Base-by-base conservation (phyloP, 1,284 basidiomycete genomes). In the Cryptococcus hybrid region DNA sequence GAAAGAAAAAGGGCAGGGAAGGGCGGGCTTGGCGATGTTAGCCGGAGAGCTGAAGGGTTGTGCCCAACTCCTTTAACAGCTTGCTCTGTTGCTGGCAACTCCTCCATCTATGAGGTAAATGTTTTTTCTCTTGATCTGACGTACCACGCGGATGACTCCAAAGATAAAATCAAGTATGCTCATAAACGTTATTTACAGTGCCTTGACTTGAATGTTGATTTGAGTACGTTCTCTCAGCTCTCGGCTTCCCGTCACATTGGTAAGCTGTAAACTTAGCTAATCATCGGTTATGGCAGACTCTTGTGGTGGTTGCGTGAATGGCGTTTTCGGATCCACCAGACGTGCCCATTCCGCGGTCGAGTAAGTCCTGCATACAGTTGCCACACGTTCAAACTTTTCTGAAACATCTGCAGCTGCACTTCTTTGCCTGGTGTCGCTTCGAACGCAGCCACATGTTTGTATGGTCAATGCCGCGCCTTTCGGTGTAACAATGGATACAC, bases 271-370 rank as follows among this genome's bases (percentile, higher is more conserved):
- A 24, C 24, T 34, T 3, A 11, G 11, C 24, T 36, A 8, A 11
- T 24, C 24, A 24, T 24, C 35, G 48, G 49, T 9, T 37, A 3
- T 38, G 2, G 3, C 46, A 60, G 59, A 49, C 36, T 61, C 59
- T 37, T 61, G 59, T 47, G 59, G 59, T 39, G 59, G 59, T 13
- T 61, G 59, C n/a, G 56, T 57, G 11, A 51, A 57, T 39, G 59
- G 59, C 47, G 47, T 44, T 13, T 61, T 58, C 43, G 53, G 54
- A 11, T 48, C 36, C 13, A 42, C 49, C 40, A 43, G 45, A 12
- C 13, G 13, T 7, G 36, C 47, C 12, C 38, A 49, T 12, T 12
- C 53, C 8, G 59, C 50, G 35, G 50, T 55, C 30, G 56, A 61
- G 59, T 61, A 15, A 54, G 58, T 60, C 24, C 24, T 24, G 24